phyloP scores from a whole-genome alignment of 805 yeast species.

The Saturnispora dispora region DNA sequence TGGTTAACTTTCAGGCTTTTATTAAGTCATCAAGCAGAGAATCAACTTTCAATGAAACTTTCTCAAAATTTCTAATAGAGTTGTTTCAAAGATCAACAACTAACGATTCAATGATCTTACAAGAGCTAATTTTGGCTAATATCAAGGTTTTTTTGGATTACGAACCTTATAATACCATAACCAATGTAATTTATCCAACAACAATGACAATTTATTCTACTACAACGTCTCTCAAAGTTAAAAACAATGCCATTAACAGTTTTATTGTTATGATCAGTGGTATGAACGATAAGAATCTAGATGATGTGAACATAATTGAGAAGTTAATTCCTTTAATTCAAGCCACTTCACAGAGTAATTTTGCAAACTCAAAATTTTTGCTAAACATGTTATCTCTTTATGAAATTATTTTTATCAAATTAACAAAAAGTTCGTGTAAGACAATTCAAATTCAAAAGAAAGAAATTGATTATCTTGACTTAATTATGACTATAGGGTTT shows the following conservation, averaged over 20 bases:
- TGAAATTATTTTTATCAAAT: conserved; percentile 22
- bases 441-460: conserved; percentile 17
- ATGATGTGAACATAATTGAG: conserved; percentile 62
- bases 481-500: conserved; percentile 26
- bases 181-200: conserved; percentile 66
- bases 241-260: conserved; percentile 54
- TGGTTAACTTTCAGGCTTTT: conserved; percentile 21
- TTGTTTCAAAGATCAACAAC: conserved; percentile 26
- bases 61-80: conserved; percentile 23
- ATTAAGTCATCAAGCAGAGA: conserved; percentile 21
- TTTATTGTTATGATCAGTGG: conserved; percentile 44
- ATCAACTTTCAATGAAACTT: conserved; percentile 17
- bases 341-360: conserved; percentile 27
- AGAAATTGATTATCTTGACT: conserved; percentile 22
- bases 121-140: conserved; percentile 26
- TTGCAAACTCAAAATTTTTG: conserved; percentile 20
- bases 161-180: conserved; percentile 45
- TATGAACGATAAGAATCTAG: conserved; percentile 44
- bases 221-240: conserved; percentile 76
- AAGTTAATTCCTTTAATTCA: conserved; percentile 69
- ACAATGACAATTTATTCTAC: conserved; percentile 67
- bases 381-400: conserved; percentile 25
- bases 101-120: conserved; percentile 18
- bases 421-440: conserved; percentile 17
- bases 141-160: conserved; percentile 25